These are phyloP conservation scores for Alisma plantagoaquatica DNA, from an alignment of 106 monocot genomes.

Conservation along the genomic window DNA sequence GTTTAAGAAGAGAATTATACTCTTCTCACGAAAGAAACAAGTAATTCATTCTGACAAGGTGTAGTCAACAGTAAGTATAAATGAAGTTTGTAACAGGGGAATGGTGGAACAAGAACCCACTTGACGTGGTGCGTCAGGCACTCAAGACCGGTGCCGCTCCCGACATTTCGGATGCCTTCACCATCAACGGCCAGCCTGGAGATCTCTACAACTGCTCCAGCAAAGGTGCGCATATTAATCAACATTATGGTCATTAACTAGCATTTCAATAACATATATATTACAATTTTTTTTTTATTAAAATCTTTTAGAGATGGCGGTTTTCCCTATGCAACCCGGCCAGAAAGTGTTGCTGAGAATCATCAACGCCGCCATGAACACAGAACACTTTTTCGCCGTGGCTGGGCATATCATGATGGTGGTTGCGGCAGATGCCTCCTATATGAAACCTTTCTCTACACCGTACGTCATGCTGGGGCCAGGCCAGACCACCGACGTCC, in stretches of 20 bases:
- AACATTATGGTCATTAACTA: too few relatives aligned
- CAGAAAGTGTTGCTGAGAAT: too few relatives aligned
- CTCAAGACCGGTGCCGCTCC: slow-evolving; percentile 7
- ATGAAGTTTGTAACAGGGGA: slow-evolving; percentile 16
- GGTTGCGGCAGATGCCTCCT: slow-evolving; percentile 13
- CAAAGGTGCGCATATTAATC: slow-evolving; percentile 11
- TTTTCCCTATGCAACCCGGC: too few relatives aligned
- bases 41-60: too few relatives aligned
- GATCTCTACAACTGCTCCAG: slow-evolving; percentile 20
- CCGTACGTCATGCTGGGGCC: slow-evolving; percentile 9
- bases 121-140: slow-evolving; percentile 7
- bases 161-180: slow-evolving; percentile 12
- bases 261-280: too few relatives aligned
- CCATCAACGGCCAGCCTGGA: slow-evolving; percentile 23
- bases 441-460: slow-evolving; percentile 11
- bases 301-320: too few relatives aligned
- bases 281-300: background rate
- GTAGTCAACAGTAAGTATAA: too few relatives aligned
- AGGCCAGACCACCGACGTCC: slow-evolving; percentile 18
- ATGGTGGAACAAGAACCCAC: slow-evolving; percentile 23
- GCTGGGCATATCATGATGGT: slow-evolving; percentile 12
- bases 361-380: slow-evolving; percentile 21
- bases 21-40: too few relatives aligned
- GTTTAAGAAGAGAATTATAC: too few relatives aligned
- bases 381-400: slow-evolving; percentile 16